These are phyloP conservation scores for Kalmusia sp. DNA, from an alignment of 2,329 filamentous ascomycete species.

Conservation along the genomic window DNA sequence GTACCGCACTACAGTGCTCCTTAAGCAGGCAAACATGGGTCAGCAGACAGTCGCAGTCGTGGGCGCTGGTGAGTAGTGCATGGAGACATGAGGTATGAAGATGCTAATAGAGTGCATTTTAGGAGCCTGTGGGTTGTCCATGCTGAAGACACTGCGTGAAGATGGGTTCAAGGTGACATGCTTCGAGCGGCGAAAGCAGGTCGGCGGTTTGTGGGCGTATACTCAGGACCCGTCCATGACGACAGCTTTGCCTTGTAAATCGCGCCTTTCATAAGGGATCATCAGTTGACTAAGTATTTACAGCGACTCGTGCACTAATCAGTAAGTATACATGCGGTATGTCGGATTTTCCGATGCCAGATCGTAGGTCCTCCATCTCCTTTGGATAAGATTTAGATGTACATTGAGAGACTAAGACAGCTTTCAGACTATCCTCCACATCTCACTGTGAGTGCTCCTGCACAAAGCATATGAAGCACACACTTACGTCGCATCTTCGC, in stretches of 20 bases:
- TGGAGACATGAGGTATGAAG: background rate
- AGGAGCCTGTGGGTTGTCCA: constrained; percentile 21
- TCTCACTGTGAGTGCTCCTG: constrained; percentile 16
- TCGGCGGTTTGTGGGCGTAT: constrained; percentile 56
- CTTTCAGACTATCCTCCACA: constrained; percentile 18
- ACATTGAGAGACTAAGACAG: background rate
- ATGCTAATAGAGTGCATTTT: too few species aligned
- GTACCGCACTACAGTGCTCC: background rate
- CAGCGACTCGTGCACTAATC: constrained; percentile 17
- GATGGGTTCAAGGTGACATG: constrained; percentile 53
- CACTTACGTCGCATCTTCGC: background rate
- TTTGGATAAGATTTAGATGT: background rate
- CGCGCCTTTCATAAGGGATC: constrained; percentile 24
- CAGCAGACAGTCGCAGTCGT: constrained; percentile 17
- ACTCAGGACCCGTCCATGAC: constrained; percentile 38
- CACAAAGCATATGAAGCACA: background rate
- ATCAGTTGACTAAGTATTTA: background rate
- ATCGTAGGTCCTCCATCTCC: constrained; percentile 36
- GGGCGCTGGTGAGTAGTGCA: constrained; percentile 14
- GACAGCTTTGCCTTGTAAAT: constrained; percentile 34
- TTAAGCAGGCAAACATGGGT: constrained; percentile 7
- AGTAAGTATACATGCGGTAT: constrained; percentile 51
- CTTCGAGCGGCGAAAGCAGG: constrained; percentile 49
- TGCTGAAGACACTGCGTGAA: constrained; percentile 50
- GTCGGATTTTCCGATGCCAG: constrained; percentile 53